phyloP scores from a whole-genome alignment of 2,329 filamentous ascomycete species.

The Scedosporium minutisporum region DNA sequence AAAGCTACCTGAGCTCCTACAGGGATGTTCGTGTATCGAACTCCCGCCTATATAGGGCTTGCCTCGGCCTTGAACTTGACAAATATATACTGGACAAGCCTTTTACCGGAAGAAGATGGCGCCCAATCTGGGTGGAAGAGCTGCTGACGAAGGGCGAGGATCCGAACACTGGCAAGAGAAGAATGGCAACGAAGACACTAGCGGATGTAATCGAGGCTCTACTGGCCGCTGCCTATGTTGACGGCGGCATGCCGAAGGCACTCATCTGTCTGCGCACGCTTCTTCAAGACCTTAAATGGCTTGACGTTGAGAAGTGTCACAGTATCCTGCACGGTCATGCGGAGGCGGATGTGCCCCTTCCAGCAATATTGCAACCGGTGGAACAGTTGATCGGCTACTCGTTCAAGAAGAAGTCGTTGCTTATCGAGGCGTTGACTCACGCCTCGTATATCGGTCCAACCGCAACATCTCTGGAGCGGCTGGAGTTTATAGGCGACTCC shows the following conservation, averaged over 20 bases:
- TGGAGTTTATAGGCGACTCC: conserved; percentile 84
- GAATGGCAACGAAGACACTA: conserved; percentile 65
- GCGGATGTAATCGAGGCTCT: conserved; percentile 84
- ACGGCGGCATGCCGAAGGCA: conserved; percentile 57
- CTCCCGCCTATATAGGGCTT: conserved; percentile 55
- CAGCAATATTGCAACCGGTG: conserved; percentile 35
- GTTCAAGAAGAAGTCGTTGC: conserved; percentile 58
- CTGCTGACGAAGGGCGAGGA: conserved; percentile 15
- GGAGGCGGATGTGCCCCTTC: conserved; percentile 23
- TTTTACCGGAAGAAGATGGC: conserved; percentile 67
- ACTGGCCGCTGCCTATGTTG: conserved; percentile 64
- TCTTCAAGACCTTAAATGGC: conserved; percentile 50
- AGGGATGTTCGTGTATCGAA: conserved; percentile 71
- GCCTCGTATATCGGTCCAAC: conserved; percentile 45
- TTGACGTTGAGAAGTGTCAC: conserved; percentile 29
- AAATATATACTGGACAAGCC: conserved; percentile 58
- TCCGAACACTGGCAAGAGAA: conserved; percentile 16
- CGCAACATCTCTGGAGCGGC: conserved; percentile 48
- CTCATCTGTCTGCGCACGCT: conserved; percentile 57
- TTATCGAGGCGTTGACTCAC: conserved; percentile 77
- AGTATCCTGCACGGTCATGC: conserved; percentile 33
- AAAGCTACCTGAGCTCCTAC: conserved; percentile 60
- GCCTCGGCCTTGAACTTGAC: conserved; percentile 55
- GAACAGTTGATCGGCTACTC: conserved; percentile 61
- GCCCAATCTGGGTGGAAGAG: conserved; percentile 46